phyloP scores from a whole-genome alignment of 192 early-diverging fungal genomes.

The Spizellomyces punctatus region DNA sequence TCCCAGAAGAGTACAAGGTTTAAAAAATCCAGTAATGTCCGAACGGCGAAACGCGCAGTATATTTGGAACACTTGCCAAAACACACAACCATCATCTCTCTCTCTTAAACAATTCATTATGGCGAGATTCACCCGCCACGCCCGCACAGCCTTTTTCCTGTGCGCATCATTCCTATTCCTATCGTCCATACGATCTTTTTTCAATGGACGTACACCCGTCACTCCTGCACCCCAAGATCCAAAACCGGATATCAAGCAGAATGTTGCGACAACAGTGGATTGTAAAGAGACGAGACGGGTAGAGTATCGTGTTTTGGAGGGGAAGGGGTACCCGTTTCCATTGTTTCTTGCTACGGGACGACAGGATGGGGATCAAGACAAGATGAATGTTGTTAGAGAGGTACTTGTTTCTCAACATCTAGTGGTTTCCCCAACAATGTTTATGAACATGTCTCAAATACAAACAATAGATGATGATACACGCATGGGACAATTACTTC shows the following conservation, averaged over 20 bases:
- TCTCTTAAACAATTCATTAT: too few relatives aligned
- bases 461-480: background rate
- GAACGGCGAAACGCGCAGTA: too few relatives aligned
- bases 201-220: background rate
- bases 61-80: too few relatives aligned
- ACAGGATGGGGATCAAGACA: background rate
- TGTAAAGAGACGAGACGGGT: background rate
- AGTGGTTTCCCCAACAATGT: too few relatives aligned
- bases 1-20: too few relatives aligned
- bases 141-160: background rate
- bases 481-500: slow-evolving; percentile 59
- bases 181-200: background rate
- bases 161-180: background rate
- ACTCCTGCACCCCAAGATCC: background rate
- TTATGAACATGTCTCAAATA: too few relatives aligned
- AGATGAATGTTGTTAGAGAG: background rate
- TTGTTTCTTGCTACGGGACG: background rate
- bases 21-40: too few relatives aligned
- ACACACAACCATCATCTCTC: too few relatives aligned
- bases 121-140: background rate
- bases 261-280: background rate
- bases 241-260: background rate
- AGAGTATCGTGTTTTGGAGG: background rate
- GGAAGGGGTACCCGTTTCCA: background rate
- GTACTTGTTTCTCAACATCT: background rate